Evolutionary conservation across 768 basidiomycete species (phyloP), one percentile per base, ranked within the genome.

Genomic region (Russula sp.): DNA sequence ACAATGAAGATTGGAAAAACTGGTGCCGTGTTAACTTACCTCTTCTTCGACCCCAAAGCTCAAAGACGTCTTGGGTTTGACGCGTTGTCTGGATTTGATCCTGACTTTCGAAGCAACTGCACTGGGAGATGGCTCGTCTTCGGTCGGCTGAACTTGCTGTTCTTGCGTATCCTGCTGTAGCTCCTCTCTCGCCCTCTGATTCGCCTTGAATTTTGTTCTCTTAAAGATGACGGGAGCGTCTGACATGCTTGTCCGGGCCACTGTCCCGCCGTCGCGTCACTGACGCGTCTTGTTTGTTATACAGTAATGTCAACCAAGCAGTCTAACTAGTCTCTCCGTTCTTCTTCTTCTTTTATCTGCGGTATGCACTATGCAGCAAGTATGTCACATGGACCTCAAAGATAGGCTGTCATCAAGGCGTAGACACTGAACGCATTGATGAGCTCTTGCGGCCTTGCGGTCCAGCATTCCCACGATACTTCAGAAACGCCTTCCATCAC

Each of bases 11-110:
- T n/a, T 18, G 6, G 3, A 29, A 20, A 60, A 36, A 59, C 18
- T n/a, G 39, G 35, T 43, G 32, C 14, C 2, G n/a, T 47, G 32
- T n/a, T 39, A 48, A 63, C 68, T 39, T 64, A 88, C 87, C 78
- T 87, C 88, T 59, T 81, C 81, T 11, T 77, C 80, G 9, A 75
- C 87, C 7, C 90, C 90, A 73, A 93, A 93, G 70, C 90, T 93
- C 58, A 93, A 77, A 58, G 79, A 79, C 4, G 87, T 80, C 70
- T 85, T 86, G 42, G 82, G 78, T 69, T 83, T 84, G 18, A 81
- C 72, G 61, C 84, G 85, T 29, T 75, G 69, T 73, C 84, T 90
- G 41, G 75, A 75, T 69, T 87, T 88, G 25, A 80, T 85, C 78
- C 87, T 93, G 61, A 90, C 68, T 71, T 86, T 90, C 2, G 82